phyloP scores from a whole-genome alignment of 1,139 yeast species.

The Diutina sp. region DNA sequence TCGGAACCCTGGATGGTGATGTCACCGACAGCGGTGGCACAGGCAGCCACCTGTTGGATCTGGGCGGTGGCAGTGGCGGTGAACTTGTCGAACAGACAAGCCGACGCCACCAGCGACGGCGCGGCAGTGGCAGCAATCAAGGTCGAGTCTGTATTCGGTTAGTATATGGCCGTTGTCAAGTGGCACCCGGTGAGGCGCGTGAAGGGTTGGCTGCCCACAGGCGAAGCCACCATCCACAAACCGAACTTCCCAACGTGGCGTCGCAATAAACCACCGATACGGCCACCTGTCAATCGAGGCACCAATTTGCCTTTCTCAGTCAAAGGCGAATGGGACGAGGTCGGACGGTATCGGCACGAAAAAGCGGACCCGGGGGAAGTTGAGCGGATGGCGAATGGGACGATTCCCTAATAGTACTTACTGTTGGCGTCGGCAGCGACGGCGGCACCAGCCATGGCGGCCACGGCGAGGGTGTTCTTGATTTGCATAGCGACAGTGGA shows the following conservation, averaged over 20 bases:
- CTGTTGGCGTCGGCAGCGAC: neutral
- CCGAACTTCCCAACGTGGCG: neutral
- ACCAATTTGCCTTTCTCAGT: too few relatives aligned
- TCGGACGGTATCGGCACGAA: too few relatives aligned
- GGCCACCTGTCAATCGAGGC: too few relatives aligned
- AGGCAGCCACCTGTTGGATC: slow-evolving; percentile 57
- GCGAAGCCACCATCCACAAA: neutral
- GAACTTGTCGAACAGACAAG: slow-evolving; percentile 38
- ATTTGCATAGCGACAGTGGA: neutral
- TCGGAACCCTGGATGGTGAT: slow-evolving; percentile 50
- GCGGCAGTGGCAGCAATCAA: slow-evolving; percentile 38
- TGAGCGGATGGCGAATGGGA: too few relatives aligned
- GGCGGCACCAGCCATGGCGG: slow-evolving; percentile 1
- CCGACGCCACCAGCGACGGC: slow-evolving; percentile 39
- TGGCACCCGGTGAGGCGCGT: neutral
- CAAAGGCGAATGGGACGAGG: too few relatives aligned
- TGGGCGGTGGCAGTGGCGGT: slow-evolving; percentile 73
- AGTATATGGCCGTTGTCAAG: slow-evolving; percentile 7
- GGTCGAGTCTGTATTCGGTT: slow-evolving; percentile 21
- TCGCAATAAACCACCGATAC: too few relatives aligned
- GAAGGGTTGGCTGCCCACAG: neutral
- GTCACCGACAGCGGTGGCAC: slow-evolving; percentile 76
- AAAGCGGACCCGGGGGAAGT: too few relatives aligned
- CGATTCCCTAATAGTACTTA: neutral
- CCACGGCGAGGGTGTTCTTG: slow-evolving; percentile 1